Evolutionary conservation across 305 asterid genomes (phyloP), one percentile per base, ranked within the genome.

Genomic region (Euphrasia arctica): DNA sequence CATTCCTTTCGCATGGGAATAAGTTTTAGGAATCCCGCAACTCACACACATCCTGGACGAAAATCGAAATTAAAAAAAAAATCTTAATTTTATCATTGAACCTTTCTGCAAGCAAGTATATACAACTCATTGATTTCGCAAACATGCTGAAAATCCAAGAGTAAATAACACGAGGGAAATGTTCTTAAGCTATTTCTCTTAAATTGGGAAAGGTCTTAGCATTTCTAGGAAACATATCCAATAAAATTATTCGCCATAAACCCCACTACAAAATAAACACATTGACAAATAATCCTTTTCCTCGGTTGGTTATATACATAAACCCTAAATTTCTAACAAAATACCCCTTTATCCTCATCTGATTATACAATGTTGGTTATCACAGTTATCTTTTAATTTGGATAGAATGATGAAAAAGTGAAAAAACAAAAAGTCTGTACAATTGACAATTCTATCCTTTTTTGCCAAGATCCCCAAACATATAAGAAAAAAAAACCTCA

Each of bases 1-100:
- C 15, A 88, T 74, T 70, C 97, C 97, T 70, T 75, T 82, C 0
- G 78, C 54, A 29, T 85, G 82, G 14, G 95, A 72, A 80, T 64
- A 83, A 14, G 98, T 85, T 81, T 92, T 92, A 1, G 96, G 96
- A 66, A 92, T 68, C 41, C 96, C 95, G 72, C 98, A 92, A 34
- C 61, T 78, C 69, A 83, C 76, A 68, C 98, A 92, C 81, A 92
- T 82, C 85, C 98, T 92, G 70, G 25, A 69, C 77, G 65, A 28
- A 31, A 27, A 39, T 6, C 22, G 22, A 55, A 6, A 22, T 27
- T 43, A 48, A 15, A n/a, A 9, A 12, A 15, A 18, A 18, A 18
- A 18, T 18, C 22, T 2, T 25, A 52, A 0, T 52, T 52, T n/a
- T 48, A 2, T 52, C 28, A 15, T 9, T 52, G 27, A 18, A 52